phyloP scores from a whole-genome alignment of 2,329 filamentous ascomycete species.

The Paraconiothyrium sp. region DNA sequence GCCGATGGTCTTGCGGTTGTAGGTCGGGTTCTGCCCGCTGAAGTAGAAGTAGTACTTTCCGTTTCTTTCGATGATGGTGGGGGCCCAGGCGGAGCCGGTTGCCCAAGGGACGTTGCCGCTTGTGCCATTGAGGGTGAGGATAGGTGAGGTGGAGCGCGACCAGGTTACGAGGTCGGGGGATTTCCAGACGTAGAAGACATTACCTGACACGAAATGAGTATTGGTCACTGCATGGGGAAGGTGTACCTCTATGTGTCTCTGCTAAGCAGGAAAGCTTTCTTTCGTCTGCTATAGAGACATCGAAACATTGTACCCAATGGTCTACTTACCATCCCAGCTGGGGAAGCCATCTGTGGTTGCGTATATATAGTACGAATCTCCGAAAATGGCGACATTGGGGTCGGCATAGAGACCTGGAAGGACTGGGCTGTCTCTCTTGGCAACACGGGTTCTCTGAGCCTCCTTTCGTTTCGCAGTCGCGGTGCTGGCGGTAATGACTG shows the following conservation, averaged over 20 bases:
- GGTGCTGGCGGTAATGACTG: conserved; percentile 37
- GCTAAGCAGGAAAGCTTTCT: too few relatives aligned
- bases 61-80: conserved; percentile 35
- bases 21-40: conserved; percentile 36
- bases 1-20: conserved; percentile 41
- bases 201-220: conserved; percentile 16
- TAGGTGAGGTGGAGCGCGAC: conserved; percentile 32
- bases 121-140: conserved; percentile 41
- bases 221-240: background rate
- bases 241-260: too few relatives aligned
- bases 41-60: conserved; percentile 44
- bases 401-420: conserved; percentile 39
- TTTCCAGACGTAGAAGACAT: conserved; percentile 40
- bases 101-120: conserved; percentile 42
- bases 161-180: conserved; percentile 38
- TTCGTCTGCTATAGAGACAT: too few relatives aligned
- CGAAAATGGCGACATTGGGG: conserved; percentile 40
- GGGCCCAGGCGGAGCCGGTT: conserved; percentile 39
- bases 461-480: conserved; percentile 2
- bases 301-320: too few relatives aligned
- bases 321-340: conserved; percentile 26
- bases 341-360: conserved; percentile 39
- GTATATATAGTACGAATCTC: conserved; percentile 38
- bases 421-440: conserved; percentile 29
- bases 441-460: background rate